A percentile compares a stretch with the other conserved stretches of the same genome.
These are phyloP conservation scores for Tolypocladium ophioglossoides DNA, from an alignment of 2,329 filamentous ascomycete species.

Conservation along the genomic window DNA sequence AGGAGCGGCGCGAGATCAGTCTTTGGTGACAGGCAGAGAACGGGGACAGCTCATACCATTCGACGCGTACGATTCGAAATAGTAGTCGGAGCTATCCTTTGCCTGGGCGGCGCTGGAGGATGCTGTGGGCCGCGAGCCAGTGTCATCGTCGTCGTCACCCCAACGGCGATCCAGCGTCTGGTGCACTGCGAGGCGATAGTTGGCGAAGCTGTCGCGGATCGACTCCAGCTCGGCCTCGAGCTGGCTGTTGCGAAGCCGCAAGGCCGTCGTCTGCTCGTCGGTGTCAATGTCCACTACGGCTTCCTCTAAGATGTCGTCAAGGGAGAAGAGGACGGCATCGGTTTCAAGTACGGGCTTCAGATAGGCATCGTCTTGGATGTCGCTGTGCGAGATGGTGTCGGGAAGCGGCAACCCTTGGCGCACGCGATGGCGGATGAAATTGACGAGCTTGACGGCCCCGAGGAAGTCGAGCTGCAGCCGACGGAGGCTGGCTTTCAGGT, in stretches of 20 bases:
- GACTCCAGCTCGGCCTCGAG: constrained; percentile 52
- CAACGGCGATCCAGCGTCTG: constrained; percentile 57
- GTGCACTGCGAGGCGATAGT: constrained; percentile 55
- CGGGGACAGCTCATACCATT: constrained; percentile 36
- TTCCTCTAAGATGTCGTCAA: constrained; percentile 52
- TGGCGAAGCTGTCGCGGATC: constrained; percentile 50
- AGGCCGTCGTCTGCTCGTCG: neutral
- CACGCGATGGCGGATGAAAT: constrained; percentile 47
- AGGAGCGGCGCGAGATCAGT: neutral
- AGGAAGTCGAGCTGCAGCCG: constrained; percentile 58
- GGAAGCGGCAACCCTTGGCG: constrained; percentile 36
- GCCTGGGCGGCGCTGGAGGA: constrained; percentile 14
- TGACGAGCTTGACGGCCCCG: constrained; percentile 63
- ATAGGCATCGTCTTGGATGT: constrained; percentile 69
- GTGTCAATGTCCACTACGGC: constrained; percentile 7
- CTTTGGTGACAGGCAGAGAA: neutral
- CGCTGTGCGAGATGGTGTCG: constrained; percentile 45
- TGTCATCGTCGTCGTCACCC: constrained; percentile 39
- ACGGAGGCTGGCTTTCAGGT: constrained; percentile 51
- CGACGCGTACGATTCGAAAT: constrained; percentile 52
- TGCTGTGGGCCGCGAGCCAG: neutral
- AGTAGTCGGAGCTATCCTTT: constrained; percentile 29
- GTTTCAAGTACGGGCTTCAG: constrained; percentile 80
- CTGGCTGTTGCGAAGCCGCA: constrained; percentile 39
- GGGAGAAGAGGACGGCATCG: constrained; percentile 75